phyloP scores from a whole-genome alignment of 1,284 basidiomycete species.

The Crocinoboletus sp. region DNA sequence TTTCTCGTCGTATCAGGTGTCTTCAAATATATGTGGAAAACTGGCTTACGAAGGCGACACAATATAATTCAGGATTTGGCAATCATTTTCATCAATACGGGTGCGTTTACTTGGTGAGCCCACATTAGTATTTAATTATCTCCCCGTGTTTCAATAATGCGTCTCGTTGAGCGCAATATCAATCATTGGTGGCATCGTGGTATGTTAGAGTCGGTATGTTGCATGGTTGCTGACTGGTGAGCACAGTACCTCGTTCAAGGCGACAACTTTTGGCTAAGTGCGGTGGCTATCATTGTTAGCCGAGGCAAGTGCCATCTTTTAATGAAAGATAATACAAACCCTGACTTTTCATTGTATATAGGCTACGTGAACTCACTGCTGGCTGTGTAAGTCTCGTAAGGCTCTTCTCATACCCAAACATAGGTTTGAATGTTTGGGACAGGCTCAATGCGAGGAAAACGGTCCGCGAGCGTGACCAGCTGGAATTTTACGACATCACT shows the following conservation, averaged over 20 bases:
- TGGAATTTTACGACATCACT: neutral
- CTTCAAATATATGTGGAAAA: constrained; percentile 16
- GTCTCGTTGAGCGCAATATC: constrained; percentile 1
- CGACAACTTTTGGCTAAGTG: neutral
- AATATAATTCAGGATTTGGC: constrained; percentile 14
- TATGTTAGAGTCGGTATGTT: neutral
- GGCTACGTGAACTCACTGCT: constrained; percentile 14
- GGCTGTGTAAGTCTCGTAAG: constrained; percentile 7
- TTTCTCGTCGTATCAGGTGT: neutral
- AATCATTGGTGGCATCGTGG: constrained; percentile 2
- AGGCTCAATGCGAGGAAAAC: constrained; percentile 12
- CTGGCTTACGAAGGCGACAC: constrained; percentile 11
- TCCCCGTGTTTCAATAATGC: neutral
- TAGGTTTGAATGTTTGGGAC: neutral
- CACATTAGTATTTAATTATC: accelerated
- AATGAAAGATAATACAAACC: neutral
- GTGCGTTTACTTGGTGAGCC: constrained; percentile 14
- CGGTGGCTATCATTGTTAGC: neutral
- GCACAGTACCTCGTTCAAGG: constrained; percentile 10
- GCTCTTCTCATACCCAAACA: neutral
- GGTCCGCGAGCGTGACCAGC: constrained; percentile 5
- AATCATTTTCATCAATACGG: constrained; percentile 12
- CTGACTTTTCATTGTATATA: neutral
- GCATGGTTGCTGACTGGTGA: neutral
- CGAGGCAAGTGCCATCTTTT: constrained; percentile 1